Base-by-base conservation (phyloP, 805 yeast genomes). In the Kazachstania viticola region DNA sequence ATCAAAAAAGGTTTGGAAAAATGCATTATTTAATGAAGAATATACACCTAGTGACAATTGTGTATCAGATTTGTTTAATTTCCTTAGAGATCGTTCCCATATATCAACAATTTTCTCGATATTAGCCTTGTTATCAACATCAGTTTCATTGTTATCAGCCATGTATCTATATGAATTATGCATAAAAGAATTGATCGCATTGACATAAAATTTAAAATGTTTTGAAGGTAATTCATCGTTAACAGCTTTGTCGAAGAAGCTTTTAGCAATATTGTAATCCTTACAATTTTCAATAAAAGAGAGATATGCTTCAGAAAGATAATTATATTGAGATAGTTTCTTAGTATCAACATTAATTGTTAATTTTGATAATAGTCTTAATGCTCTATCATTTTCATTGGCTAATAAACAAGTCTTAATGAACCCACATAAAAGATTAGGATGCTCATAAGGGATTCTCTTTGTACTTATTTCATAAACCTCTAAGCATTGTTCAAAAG, bases 241-340 rank as follows among this genome's bases (percentile, higher is more conserved):
- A 28, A 79, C 62, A 3, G 81, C 85, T 51, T 75, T 79, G 42
- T 72, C 73, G 49, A 76, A 79, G 47, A 80, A 81, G 26, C 71
- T 68, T 45, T 70, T 69, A 4, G 93, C 80, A 31, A 81, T 71
- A 18, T 60, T 60, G 30, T 77, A 62, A 48, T 81, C 83, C 48
- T 69, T 70, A 52, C 81, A 76, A 39, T 69, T 71, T 22, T 88
- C 87, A 49, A 81, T 75, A 45, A 81, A 80, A 6, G 75, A 62
- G 36, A 79, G 62, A 58, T 81, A 93, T 27, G 80, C 75, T 53
- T 77, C 79, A 18, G 75, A 65, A 51, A 79, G 59, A 17, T 75
- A 67, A 31, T 71, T 38, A 23, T 36, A 39, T 21, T 37, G 39
- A 12, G 17, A 7, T 16, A 33, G 21, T 27, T 15, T 35, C 29